phyloP scores from a whole-genome alignment of 805 yeast genomes.

The Wickerhamiella dianesei region DNA sequence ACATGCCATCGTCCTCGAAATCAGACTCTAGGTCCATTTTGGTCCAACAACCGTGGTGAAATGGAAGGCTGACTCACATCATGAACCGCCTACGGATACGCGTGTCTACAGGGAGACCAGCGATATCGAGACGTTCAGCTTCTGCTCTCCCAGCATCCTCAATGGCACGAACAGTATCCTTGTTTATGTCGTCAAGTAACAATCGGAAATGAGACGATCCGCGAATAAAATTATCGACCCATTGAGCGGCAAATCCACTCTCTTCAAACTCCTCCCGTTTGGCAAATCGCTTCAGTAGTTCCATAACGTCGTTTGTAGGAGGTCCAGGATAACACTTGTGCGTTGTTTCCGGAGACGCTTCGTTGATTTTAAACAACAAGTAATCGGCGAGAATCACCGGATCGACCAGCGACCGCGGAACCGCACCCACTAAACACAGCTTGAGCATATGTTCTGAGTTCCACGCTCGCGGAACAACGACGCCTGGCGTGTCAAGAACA shows the following conservation, averaged over 20 bases:
- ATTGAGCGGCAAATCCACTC: conserved; percentile 8
- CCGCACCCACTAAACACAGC: conserved; percentile 61
- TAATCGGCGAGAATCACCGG: conserved; percentile 82
- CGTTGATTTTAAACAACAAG: conserved; percentile 56
- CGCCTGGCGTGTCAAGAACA: conserved; percentile 87
- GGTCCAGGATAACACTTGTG: conserved; percentile 14
- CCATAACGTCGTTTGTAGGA: conserved; percentile 14
- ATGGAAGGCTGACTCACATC: not conserved
- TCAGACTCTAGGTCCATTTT: conserved; percentile 9
- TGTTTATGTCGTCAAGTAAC: conserved; percentile 5
- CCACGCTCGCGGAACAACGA: conserved; percentile 61
- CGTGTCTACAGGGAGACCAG: conserved; percentile 1
- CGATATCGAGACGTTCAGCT: conserved; percentile 3
- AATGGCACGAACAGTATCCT: not conserved
- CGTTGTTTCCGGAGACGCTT: conserved; percentile 14
- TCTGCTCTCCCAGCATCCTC: not conserved
- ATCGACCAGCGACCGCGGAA: conserved; percentile 55
- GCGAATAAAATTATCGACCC: conserved; percentile 11
- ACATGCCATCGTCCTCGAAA: conserved; percentile 12
- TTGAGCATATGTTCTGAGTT: conserved; percentile 59
- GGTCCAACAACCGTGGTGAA: too few relatives aligned
- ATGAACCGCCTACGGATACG: conserved; percentile 3
- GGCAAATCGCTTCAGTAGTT: conserved; percentile 11
- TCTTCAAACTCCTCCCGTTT: conserved; percentile 8
- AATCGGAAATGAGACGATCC: conserved; percentile 7